Conservation (phyloP, 129 eudicot species). For the Apium graveolens region DNA sequence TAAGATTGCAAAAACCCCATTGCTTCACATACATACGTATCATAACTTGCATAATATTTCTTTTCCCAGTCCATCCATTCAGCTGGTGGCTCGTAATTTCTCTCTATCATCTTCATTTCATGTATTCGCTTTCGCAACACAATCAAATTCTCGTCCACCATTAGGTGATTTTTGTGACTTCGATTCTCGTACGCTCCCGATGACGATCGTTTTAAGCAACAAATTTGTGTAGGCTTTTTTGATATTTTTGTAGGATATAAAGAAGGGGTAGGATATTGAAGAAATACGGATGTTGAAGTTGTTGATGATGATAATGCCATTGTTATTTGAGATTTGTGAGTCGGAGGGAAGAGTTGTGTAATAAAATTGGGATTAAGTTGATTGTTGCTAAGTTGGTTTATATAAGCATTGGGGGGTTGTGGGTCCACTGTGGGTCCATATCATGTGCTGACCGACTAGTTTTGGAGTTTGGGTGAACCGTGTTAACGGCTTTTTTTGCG, state of each 20-base stretch:
- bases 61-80: conserved; percentile 54
- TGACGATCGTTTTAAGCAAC: neutral
- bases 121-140: conserved; percentile 34
- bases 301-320: conserved; percentile 1
- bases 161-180: neutral
- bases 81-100: conserved; percentile 23
- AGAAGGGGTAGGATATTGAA: neutral
- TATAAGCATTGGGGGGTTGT: neutral
- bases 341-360: neutral
- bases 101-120: conserved; percentile 33
- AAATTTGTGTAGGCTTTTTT: neutral
- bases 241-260: neutral
- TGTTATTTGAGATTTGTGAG: neutral
- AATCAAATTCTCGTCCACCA: conserved; percentile 41
- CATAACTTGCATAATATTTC: conserved; percentile 20
- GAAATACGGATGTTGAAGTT: neutral
- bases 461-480: conserved; percentile 5
- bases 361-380: neutral
- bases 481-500: conserved; percentile 7
- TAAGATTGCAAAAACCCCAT: conserved; percentile 32
- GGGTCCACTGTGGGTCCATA: neutral
- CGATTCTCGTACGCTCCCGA: conserved; percentile 3
- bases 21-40: conserved; percentile 28
- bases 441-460: conserved; percentile 4
- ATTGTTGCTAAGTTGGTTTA: neutral